Conservation (phyloP, 495 filamentous ascomycete genomes). For the Lepraria neglecta region DNA sequence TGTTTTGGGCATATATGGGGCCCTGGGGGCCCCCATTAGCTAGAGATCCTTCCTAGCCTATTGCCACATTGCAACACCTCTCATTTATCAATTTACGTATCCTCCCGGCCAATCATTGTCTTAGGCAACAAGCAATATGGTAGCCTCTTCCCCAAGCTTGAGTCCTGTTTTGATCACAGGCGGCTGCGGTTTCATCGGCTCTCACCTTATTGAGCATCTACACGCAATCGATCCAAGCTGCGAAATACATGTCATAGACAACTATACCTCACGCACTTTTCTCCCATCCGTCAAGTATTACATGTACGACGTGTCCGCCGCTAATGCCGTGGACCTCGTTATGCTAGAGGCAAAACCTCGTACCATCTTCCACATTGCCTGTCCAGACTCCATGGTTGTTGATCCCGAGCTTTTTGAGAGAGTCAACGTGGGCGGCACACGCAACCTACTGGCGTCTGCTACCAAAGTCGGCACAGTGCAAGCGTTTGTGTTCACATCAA, state of each 20-base stretch:
- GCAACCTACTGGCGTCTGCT: slow-evolving; percentile 36
- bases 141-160: background rate
- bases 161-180: slow-evolving; percentile 26
- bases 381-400: slow-evolving; percentile 21
- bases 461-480: slow-evolving; percentile 31
- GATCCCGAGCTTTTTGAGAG: slow-evolving; percentile 21
- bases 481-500: slow-evolving; percentile 41
- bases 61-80: too few species aligned
- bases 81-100: too few species aligned
- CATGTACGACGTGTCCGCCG: slow-evolving; percentile 25
- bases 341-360: slow-evolving; percentile 22
- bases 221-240: slow-evolving; percentile 30
- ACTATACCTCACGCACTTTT: slow-evolving; percentile 29
- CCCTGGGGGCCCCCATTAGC: too few species aligned
- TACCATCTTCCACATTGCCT: slow-evolving; percentile 31
- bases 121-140: too few species aligned
- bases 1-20: too few species aligned
- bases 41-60: too few species aligned
- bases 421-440: slow-evolving; percentile 43
- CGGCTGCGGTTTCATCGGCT: slow-evolving; percentile 50
- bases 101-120: too few species aligned
- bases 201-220: slow-evolving; percentile 47
- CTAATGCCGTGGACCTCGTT: slow-evolving; percentile 19
- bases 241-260: slow-evolving; percentile 31
- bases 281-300: slow-evolving; percentile 27